These are phyloP conservation scores for Escallonia rubra DNA, from an alignment of 129 eudicot genomes.

Conservation along the genomic window DNA sequence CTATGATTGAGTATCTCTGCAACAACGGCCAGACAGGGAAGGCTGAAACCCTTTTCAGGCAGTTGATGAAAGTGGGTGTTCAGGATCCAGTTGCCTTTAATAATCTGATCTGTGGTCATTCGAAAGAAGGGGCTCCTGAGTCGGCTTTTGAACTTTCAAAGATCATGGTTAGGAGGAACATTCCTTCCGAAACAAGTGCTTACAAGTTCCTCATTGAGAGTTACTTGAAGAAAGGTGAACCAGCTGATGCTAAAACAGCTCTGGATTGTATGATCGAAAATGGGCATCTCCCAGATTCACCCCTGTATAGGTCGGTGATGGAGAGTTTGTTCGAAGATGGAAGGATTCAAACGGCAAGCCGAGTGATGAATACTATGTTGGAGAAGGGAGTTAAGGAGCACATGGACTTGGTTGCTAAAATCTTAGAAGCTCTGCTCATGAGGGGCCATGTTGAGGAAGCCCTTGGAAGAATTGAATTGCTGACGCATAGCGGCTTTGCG, in stretches of 20 bases:
- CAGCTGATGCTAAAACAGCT: conserved; percentile 78
- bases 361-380: conserved; percentile 84
- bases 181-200: conserved; percentile 47
- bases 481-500: conserved; percentile 51
- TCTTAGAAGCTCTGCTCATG: conserved; percentile 75
- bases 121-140: conserved; percentile 69
- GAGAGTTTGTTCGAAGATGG: conserved; percentile 81
- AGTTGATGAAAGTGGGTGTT: conserved; percentile 81
- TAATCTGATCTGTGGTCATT: conserved; percentile 59
- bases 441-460: conserved; percentile 99
- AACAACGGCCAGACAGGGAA: conserved; percentile 59
- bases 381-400: conserved; percentile 84
- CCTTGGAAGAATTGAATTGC: conserved; percentile 72
- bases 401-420: conserved; percentile 64
- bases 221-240: conserved; percentile 65
- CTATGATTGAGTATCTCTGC: conserved; percentile 72
- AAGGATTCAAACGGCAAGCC: conserved; percentile 89
- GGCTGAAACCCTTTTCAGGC: conserved; percentile 74
- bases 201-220: conserved; percentile 50
- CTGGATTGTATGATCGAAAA: conserved; percentile 83
- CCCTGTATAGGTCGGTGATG: conserved; percentile 57
- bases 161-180: conserved; percentile 72
- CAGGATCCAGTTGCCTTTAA: conserved; percentile 64
- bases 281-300: conserved; percentile 69
- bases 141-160: conserved; percentile 65